These are phyloP conservation scores for Nyctanthes arbortristis DNA, from an alignment of 257 asterid genomes.

Conservation along the genomic window DNA sequence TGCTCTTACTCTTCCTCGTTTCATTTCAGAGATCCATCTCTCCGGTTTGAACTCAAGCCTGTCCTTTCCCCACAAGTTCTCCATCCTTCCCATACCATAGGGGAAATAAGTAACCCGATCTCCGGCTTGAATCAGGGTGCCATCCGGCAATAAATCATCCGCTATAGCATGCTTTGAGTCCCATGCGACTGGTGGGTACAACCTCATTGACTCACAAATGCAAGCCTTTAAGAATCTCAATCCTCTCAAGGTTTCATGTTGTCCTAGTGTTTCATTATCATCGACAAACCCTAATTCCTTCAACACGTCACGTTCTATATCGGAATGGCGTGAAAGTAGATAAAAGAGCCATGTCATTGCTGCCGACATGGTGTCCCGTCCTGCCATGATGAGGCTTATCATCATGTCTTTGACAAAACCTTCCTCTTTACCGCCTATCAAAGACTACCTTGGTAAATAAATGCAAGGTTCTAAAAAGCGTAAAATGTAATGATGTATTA, in stretches of 20 bases:
- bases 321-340: slow-evolving; percentile 41
- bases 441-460: background rate
- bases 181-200: slow-evolving; percentile 71
- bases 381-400: slow-evolving; percentile 71
- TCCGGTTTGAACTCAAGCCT: slow-evolving; percentile 58
- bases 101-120: slow-evolving; percentile 77
- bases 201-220: slow-evolving; percentile 62
- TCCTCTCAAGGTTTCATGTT: slow-evolving; percentile 30
- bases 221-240: slow-evolving; percentile 54
- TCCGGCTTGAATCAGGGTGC: slow-evolving; percentile 44
- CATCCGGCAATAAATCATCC: slow-evolving; percentile 50
- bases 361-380: slow-evolving; percentile 67
- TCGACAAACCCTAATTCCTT: slow-evolving; percentile 32
- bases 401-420: slow-evolving; percentile 46
- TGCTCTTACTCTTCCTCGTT: slow-evolving; percentile 31
- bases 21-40: slow-evolving; percentile 48
- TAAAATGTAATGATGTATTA: too few species aligned
- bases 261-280: background rate
- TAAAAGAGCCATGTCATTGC: slow-evolving; percentile 77
- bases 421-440: slow-evolving; percentile 29
- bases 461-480: too few species aligned
- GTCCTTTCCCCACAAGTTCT: slow-evolving; percentile 70
- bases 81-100: slow-evolving; percentile 84
- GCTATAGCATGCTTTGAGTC: slow-evolving; percentile 53
- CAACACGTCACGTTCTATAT: slow-evolving; percentile 36